Conservation (phyloP, 1,139 yeast genomes). For the Pichia sp. region DNA sequence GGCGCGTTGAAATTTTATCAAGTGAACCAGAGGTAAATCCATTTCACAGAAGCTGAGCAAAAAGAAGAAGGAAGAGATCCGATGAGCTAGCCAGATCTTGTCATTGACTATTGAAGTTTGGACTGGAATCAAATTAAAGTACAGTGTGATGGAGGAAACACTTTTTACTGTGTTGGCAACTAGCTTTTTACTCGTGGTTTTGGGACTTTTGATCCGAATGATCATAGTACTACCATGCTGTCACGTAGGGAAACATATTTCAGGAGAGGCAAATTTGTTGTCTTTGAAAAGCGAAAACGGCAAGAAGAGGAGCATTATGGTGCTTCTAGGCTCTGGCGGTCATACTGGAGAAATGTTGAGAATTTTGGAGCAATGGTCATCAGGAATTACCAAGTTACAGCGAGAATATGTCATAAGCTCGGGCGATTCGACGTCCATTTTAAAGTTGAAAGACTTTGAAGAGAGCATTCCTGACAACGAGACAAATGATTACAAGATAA, state of each 20-base stretch:
- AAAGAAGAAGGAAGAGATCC: neutral
- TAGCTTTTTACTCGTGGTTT: neutral
- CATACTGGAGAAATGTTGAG: slow-evolving; percentile 95
- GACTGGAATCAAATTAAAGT: too few relatives aligned
- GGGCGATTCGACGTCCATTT: slow-evolving; percentile 58
- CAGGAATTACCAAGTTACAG: slow-evolving; percentile 27
- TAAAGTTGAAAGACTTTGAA: slow-evolving; percentile 47
- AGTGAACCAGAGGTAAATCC: neutral
- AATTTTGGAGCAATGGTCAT: slow-evolving; percentile 42
- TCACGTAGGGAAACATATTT: slow-evolving; percentile 1
- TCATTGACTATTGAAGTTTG: too few relatives aligned
- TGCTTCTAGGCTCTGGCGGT: slow-evolving; percentile 81
- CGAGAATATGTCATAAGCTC: slow-evolving; percentile 48
- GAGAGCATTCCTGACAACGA: slow-evolving; percentile 15
- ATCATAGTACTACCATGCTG: slow-evolving; percentile 21
- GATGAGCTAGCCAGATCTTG: neutral
- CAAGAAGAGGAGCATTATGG: slow-evolving; percentile 35
- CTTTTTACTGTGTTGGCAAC: slow-evolving; percentile 12
- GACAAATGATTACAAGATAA: slow-evolving; percentile 28
- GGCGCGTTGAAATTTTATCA: neutral
- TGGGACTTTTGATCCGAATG: slow-evolving; percentile 12
- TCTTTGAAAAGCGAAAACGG: neutral
- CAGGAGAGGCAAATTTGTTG: neutral
- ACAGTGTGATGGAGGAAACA: slow-evolving; percentile 11
- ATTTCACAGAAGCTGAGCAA: neutral